Percentiles rank a stretch among this genome's conserved stretches.
Conservation (phyloP, 2,329 filamentous ascomycete genomes). For the Diaporthe humulicola region DNA sequence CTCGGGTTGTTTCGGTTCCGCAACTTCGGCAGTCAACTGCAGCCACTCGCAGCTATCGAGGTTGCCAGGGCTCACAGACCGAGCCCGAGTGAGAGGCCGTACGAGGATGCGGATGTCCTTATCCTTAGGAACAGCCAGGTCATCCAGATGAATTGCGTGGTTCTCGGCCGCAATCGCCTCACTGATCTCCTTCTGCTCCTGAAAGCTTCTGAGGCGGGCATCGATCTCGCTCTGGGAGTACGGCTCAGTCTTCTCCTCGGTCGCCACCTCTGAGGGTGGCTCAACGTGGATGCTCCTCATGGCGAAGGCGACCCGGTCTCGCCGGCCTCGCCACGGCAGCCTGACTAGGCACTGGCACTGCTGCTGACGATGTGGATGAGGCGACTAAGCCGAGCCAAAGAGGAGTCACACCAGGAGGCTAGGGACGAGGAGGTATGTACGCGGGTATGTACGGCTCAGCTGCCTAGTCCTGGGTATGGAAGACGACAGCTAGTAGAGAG, state of each 20-base stretch:
- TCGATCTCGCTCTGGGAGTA: slow-evolving; percentile 70
- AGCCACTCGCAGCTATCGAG: slow-evolving; percentile 69
- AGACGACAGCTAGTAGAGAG: not conserved
- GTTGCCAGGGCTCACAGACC: slow-evolving; percentile 68
- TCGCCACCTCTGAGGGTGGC: slow-evolving; percentile 41
- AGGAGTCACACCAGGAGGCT: slow-evolving; percentile 38
- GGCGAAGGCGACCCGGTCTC: slow-evolving; percentile 41
- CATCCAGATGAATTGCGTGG: slow-evolving; percentile 66
- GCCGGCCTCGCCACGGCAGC: slow-evolving; percentile 30
- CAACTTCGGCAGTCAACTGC: slow-evolving; percentile 66
- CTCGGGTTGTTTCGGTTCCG: slow-evolving; percentile 63
- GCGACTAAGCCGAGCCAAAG: slow-evolving; percentile 10
- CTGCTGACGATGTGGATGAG: slow-evolving; percentile 27
- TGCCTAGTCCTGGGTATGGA: slow-evolving; percentile 18
- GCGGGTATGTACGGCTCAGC: slow-evolving; percentile 20
- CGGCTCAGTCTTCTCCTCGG: slow-evolving; percentile 68
- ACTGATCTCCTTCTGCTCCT: slow-evolving; percentile 58
- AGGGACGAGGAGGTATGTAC: slow-evolving; percentile 34
- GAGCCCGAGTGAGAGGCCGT: slow-evolving; percentile 65
- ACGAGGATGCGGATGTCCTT: slow-evolving; percentile 70
- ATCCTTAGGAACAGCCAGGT: slow-evolving; percentile 58
- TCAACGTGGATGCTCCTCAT: slow-evolving; percentile 62
- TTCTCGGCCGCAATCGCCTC: slow-evolving; percentile 49
- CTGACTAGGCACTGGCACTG: slow-evolving; percentile 21
- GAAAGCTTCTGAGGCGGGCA: slow-evolving; percentile 60